A percentile compares a stretch with the other conserved stretches of the same genome.
Evolutionary conservation across 1,139 yeast species (phyloP).

Genomic region (Debaryomyces nepalensis): DNA sequence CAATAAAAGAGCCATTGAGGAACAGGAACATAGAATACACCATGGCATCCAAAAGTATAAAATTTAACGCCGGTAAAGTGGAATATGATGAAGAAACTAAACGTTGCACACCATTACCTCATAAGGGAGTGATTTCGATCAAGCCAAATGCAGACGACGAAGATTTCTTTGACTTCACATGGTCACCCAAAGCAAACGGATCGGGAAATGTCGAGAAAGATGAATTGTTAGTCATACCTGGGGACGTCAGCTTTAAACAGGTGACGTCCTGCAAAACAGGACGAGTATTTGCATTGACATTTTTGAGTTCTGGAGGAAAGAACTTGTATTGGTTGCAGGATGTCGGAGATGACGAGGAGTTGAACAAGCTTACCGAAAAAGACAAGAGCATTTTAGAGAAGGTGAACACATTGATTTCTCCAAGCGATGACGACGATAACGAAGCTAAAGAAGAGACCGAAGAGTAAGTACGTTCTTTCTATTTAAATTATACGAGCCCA

Average conservation of each 20-base stretch:
- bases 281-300: conserved; percentile 81
- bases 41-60: conserved; percentile 29
- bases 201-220: conserved; percentile 53
- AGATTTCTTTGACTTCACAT: conserved; percentile 46
- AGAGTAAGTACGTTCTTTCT: conserved; percentile 24
- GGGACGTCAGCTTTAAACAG: conserved; percentile 85
- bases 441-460: conserved; percentile 36
- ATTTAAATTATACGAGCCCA: conserved; percentile 11
- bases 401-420: conserved; percentile 57
- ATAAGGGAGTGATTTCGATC: conserved; percentile 74
- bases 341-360: conserved; percentile 64
- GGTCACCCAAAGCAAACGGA: conserved; percentile 44
- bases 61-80: conserved; percentile 88
- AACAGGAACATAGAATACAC: conserved; percentile 4
- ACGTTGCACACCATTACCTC: conserved; percentile 74
- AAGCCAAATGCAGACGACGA: conserved; percentile 63
- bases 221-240: conserved; percentile 84
- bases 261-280: conserved; percentile 79
- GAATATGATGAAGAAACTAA: conserved; percentile 71
- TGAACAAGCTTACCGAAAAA: conserved; percentile 63
- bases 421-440: conserved; percentile 49
- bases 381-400: conserved; percentile 59
- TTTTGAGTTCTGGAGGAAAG: conserved; percentile 82
- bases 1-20: conserved; percentile 10
- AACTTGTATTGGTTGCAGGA: conserved; percentile 93